Evolutionary conservation across 1,284 basidiomycete species (phyloP).

Genomic region (Ustilago trichophora): DNA sequence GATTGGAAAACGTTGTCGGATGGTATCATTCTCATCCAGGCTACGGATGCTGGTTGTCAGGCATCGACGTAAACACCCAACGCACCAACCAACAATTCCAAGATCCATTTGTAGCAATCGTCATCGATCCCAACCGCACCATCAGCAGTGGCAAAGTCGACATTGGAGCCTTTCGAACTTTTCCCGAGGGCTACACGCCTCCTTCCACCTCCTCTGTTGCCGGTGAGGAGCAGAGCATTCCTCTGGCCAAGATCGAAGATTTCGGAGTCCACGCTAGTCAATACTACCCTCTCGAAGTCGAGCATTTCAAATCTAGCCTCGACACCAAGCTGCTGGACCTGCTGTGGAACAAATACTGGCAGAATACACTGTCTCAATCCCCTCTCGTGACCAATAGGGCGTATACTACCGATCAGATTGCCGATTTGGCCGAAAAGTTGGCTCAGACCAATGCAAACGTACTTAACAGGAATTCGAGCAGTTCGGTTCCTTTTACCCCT

Average conservation of each 20-base stretch:
- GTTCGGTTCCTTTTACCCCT: not conserved
- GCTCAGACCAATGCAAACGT: conserved; percentile 17
- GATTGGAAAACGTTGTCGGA: conserved; percentile 89
- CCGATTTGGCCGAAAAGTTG: conserved; percentile 87
- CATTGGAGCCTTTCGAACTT: conserved; percentile 97
- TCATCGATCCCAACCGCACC: conserved; percentile 97
- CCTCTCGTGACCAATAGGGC: conserved; percentile 88
- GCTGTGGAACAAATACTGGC: conserved; percentile 99
- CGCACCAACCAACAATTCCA: conserved; percentile 91
- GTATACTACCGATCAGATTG: conserved; percentile 86
- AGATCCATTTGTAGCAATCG: conserved; percentile 96
- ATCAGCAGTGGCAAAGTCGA: conserved; percentile 97
- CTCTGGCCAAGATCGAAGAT: conserved; percentile 70
- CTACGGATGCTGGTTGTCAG: conserved; percentile 98
- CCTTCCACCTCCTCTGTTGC: conserved; percentile 73
- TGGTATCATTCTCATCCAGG: conserved; percentile 99
- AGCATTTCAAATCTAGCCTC: conserved; percentile 89
- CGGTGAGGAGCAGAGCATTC: conserved; percentile 83
- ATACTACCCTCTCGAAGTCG: conserved; percentile 92
- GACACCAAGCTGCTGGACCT: conserved; percentile 86
- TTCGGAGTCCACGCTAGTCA: conserved; percentile 92
- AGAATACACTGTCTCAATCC: conserved; percentile 90
- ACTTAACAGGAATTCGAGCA: not conserved
- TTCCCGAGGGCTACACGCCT: conserved; percentile 74
- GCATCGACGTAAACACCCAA: conserved; percentile 96